Percentiles rank a stretch among this genome's conserved stretches.
Conservation (phyloP, 2,329 filamentous ascomycete species). For the Cercospora sp. region DNA sequence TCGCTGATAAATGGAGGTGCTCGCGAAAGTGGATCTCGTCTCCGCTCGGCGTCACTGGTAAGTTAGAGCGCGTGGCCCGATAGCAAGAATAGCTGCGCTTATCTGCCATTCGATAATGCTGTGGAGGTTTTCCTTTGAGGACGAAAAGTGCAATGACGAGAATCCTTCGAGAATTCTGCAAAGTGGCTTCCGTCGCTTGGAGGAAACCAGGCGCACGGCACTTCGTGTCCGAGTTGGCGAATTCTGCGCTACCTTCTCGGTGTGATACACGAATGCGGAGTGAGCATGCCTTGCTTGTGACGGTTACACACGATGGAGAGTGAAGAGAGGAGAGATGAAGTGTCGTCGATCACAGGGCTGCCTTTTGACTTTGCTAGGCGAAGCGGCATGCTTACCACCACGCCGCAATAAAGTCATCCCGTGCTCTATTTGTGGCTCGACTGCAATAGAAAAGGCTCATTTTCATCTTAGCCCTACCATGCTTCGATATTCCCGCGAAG, state of each 20-base stretch:
- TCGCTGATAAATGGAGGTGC: not conserved
- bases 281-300: constrained; percentile 6
- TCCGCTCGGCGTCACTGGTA: not conserved
- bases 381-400: not conserved
- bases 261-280: not conserved
- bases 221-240: not conserved
- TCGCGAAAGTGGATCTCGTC: constrained; percentile 14
- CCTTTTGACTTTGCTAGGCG: constrained; percentile 3
- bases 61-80: constrained; percentile 4
- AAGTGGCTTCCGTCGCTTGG: not conserved
- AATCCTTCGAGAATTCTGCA: not conserved
- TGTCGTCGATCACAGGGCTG: constrained; percentile 6
- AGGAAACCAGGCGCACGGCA: not conserved
- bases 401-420: not conserved
- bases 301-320: not conserved
- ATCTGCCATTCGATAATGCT: constrained; percentile 8
- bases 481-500: not conserved
- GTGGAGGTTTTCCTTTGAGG: constrained; percentile 1
- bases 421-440: not conserved
- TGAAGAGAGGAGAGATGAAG: constrained; percentile 5
- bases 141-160: not conserved
- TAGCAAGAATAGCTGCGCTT: constrained; percentile 3
- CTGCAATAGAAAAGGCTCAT: not conserved
- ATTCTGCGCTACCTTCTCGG: not conserved
- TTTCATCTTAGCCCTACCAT: not conserved